Evolutionary conservation across 177 flowering plant genomes (phyloP).

Genomic region (Vitis hybrid): DNA sequence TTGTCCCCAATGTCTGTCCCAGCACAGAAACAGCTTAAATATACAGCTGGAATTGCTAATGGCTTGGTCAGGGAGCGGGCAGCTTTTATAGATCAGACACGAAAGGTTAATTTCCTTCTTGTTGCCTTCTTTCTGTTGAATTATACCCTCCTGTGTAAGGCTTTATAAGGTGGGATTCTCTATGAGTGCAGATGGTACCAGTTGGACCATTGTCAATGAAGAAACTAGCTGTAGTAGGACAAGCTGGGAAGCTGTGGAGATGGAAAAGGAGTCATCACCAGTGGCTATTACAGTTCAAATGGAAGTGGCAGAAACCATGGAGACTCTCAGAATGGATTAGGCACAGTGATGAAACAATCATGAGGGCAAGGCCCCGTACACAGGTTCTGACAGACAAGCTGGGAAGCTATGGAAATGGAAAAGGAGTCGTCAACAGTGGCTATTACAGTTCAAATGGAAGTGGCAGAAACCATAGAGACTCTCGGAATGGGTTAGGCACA

Average conservation of each 20-base stretch:
- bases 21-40: slow-evolving; percentile 89
- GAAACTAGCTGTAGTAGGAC: slow-evolving; percentile 65
- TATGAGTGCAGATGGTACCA: slow-evolving; percentile 71
- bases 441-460: slow-evolving; percentile 94
- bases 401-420: slow-evolving; percentile 98
- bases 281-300: slow-evolving; percentile 93
- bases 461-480: slow-evolving; percentile 99
- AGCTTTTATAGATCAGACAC: slow-evolving; percentile 51
- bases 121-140: neutral
- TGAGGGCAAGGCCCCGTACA: slow-evolving; percentile 67
- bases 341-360: slow-evolving; percentile 89
- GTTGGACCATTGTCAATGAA: slow-evolving; percentile 71
- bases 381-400: slow-evolving; percentile 47
- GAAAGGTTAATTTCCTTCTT: slow-evolving; percentile 47
- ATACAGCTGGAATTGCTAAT: slow-evolving; percentile 82
- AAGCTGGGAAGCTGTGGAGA: slow-evolving; percentile 89
- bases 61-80: slow-evolving; percentile 60
- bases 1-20: slow-evolving; percentile 71
- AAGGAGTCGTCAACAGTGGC: slow-evolving; percentile 98
- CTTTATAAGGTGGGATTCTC: slow-evolving; percentile 10
- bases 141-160: neutral
- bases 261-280: slow-evolving; percentile 99
- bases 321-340: slow-evolving; percentile 90
- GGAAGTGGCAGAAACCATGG: slow-evolving; percentile 99
- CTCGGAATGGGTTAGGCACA: slow-evolving; percentile 87